These are phyloP conservation scores for Rhinocladiella similis DNA, from an alignment of 2,329 filamentous ascomycete species.

Conservation along the genomic window DNA sequence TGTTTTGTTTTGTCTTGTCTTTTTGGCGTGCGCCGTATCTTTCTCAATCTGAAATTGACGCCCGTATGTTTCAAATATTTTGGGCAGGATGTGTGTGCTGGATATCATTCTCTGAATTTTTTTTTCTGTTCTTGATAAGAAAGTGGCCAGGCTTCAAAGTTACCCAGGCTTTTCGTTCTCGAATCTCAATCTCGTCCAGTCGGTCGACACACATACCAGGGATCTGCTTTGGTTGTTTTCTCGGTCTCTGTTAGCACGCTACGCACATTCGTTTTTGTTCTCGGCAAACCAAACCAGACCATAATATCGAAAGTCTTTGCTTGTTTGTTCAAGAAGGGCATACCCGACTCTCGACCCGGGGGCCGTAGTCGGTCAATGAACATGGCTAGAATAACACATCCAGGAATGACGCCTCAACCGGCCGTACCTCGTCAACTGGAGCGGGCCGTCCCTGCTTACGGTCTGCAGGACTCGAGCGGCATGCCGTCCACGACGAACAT, in stretches of 20 bases:
- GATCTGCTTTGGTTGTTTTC: constrained; percentile 12
- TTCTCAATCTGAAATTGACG: constrained; percentile 29
- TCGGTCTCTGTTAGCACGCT: constrained; percentile 12
- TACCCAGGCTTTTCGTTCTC: constrained; percentile 17
- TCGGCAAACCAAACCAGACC: not conserved
- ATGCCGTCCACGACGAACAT: constrained; percentile 17
- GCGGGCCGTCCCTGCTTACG: constrained; percentile 22
- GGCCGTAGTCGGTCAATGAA: constrained; percentile 2
- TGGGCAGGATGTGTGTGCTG: constrained; percentile 13
- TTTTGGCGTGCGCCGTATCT: too few relatives aligned
- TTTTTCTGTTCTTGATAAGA: constrained; percentile 25
- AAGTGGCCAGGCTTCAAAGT: constrained; percentile 18
- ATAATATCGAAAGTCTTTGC: too few relatives aligned
- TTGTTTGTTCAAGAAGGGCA: too few relatives aligned
- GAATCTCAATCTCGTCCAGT: constrained; percentile 22
- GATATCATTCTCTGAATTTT: constrained; percentile 13
- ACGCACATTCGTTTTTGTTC: not conserved
- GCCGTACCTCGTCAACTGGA: constrained; percentile 13
- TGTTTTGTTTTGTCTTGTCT: constrained; percentile 13
- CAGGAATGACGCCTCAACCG: constrained; percentile 23
- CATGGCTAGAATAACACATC: constrained; percentile 4
- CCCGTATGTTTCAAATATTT: constrained; percentile 23
- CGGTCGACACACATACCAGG: constrained; percentile 3
- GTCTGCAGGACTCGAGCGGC: constrained; percentile 13
- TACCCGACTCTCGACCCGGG: constrained; percentile 18